Conservation (phyloP, 352 stramenopile species). For the Pythium scleroteichum region DNA sequence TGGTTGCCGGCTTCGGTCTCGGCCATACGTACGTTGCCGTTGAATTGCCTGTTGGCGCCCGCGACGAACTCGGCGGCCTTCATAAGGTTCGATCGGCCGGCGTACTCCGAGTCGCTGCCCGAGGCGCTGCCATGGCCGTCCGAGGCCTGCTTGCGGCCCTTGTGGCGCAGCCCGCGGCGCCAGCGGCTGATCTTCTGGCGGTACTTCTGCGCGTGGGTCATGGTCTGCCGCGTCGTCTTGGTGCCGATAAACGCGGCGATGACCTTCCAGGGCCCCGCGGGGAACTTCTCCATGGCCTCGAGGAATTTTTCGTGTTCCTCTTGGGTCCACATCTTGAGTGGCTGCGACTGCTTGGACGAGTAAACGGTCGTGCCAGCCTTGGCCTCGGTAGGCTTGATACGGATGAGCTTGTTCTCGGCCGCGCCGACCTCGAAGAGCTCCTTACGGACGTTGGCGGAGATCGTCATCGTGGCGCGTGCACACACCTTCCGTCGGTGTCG, state of each 20-base stretch:
- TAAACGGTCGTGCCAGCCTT: conserved; percentile 85
- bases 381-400: conserved; percentile 81
- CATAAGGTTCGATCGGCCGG: conserved; percentile 59
- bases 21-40: conserved; percentile 4
- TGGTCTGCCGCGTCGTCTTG: conserved; percentile 93
- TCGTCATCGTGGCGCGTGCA: conserved; percentile 61
- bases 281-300: conserved; percentile 86
- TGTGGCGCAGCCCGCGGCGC: conserved; percentile 75
- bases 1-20: conserved; percentile 39
- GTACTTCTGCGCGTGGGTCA: conserved; percentile 86
- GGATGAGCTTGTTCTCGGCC: conserved; percentile 78
- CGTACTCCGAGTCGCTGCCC: conserved; percentile 49
- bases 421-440: conserved; percentile 85
- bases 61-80: conserved; percentile 69
- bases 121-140: conserved; percentile 32
- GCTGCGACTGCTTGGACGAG: conserved; percentile 81
- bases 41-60: conserved; percentile 42
- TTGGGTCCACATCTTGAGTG: conserved; percentile 85
- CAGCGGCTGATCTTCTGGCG: conserved; percentile 84
- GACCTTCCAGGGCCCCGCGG: conserved; percentile 76
- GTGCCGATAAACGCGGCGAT: conserved; percentile 82
- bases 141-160: conserved; percentile 65
- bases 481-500: conserved; percentile 2
- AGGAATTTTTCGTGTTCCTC: conserved; percentile 88
- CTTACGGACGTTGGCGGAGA: conserved; percentile 84